Evolutionary conservation across 2,329 filamentous ascomycete species (phyloP).

Genomic region (Ceratocystis harringtonii): DNA sequence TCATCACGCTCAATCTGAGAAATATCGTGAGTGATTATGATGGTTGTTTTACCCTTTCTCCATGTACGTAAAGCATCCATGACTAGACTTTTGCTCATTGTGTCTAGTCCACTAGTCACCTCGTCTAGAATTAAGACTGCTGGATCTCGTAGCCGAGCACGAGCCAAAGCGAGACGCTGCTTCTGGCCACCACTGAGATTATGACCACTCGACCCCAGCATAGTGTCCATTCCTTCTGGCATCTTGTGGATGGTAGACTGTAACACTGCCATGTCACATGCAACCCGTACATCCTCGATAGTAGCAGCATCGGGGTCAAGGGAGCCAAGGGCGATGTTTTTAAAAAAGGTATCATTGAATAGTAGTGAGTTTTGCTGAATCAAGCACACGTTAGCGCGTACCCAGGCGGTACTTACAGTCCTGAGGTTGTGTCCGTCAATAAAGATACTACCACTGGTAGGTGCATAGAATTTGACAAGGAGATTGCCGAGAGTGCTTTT

Average conservation of each 20-base stretch:
- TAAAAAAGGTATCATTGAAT: slow-evolving; percentile 65
- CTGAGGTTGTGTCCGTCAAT: slow-evolving; percentile 51
- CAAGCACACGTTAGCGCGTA: slow-evolving; percentile 62
- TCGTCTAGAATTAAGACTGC: slow-evolving; percentile 61
- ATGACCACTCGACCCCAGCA: slow-evolving; percentile 49
- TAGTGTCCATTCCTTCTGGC: slow-evolving; percentile 55
- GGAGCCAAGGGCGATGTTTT: slow-evolving; percentile 64
- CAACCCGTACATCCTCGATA: slow-evolving; percentile 37
- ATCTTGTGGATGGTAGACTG: slow-evolving; percentile 51
- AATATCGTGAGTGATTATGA: slow-evolving; percentile 86
- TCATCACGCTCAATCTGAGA: slow-evolving; percentile 58
- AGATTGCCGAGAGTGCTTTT: slow-evolving; percentile 65
- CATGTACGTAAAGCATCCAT: slow-evolving; percentile 63
- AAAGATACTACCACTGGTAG: slow-evolving; percentile 46
- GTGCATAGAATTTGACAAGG: slow-evolving; percentile 61
- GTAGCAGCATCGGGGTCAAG: slow-evolving; percentile 33
- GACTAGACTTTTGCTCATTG: slow-evolving; percentile 45
- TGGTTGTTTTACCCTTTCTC: slow-evolving; percentile 69
- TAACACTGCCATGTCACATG: slow-evolving; percentile 54
- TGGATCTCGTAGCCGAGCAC: slow-evolving; percentile 61
- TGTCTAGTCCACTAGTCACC: slow-evolving; percentile 45
- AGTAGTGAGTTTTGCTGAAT: slow-evolving; percentile 66
- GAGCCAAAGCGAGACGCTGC: slow-evolving; percentile 66
- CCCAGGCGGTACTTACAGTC: slow-evolving; percentile 52
- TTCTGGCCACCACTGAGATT: slow-evolving; percentile 72